These are phyloP conservation scores for Strigomonas galati DNA, from an alignment of 208 protist species.

Conservation along the genomic window DNA sequence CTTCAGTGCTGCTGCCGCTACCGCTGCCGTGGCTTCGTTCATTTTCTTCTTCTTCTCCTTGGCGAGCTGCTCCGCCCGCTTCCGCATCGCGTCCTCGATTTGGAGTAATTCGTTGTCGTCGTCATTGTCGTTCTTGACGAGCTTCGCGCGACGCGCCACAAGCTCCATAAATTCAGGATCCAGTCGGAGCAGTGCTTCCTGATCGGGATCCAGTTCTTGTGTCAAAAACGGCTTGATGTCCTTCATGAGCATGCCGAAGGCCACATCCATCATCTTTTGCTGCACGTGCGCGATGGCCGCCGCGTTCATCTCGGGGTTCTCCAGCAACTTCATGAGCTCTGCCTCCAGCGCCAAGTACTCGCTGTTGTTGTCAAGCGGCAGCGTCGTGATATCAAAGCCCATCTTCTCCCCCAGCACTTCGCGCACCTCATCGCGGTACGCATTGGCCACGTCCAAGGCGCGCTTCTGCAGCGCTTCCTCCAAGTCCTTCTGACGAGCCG, in stretches of 20 bases:
- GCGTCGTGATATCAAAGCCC: slow-evolving; percentile 23
- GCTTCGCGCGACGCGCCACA: slow-evolving; percentile 52
- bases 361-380: slow-evolving; percentile 38
- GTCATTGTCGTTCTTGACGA: slow-evolving; percentile 43
- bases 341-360: slow-evolving; percentile 30
- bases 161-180: slow-evolving; percentile 52
- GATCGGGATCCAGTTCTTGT: slow-evolving; percentile 12
- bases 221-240: no score
- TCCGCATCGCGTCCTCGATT: slow-evolving; percentile 60
- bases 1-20: slow-evolving; percentile 25
- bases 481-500: slow-evolving; percentile 25
- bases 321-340: slow-evolving; percentile 26
- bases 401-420: slow-evolving; percentile 28
- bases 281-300: slow-evolving; percentile 23
- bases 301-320: slow-evolving; percentile 1
- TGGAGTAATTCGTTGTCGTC: neutral
- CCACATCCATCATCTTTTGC: slow-evolving; percentile 17
- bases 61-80: slow-evolving; percentile 30
- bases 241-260: slow-evolving; percentile 1
- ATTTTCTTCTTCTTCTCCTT: slow-evolving; percentile 27
- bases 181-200: slow-evolving; percentile 40
- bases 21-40: slow-evolving; percentile 22
- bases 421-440: slow-evolving; percentile 32
- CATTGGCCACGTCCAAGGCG: slow-evolving; percentile 28
- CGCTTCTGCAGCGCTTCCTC: slow-evolving; percentile 19